A percentile compares a stretch with the other conserved stretches of the same genome.
phyloP scores from a whole-genome alignment of 2,329 filamentous ascomycete genomes.

The Chlorencoelia australis region DNA sequence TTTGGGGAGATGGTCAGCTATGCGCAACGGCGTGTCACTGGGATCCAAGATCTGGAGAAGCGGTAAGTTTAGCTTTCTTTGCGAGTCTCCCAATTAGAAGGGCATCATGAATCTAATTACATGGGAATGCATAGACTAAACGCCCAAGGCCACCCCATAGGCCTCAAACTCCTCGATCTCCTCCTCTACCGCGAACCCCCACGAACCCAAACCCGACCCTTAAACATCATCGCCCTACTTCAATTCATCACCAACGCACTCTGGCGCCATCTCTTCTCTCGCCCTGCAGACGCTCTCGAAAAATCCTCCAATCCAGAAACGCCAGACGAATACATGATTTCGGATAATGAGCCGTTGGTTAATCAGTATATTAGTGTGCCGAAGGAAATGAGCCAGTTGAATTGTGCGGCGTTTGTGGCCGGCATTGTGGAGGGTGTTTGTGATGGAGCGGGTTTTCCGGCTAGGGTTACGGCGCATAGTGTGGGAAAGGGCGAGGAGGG shows the following conservation, averaged over 20 bases:
- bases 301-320: constrained; percentile 73
- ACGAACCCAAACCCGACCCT: constrained; percentile 64
- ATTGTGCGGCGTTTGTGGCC: constrained; percentile 91
- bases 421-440: constrained; percentile 93
- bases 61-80: constrained; percentile 44
- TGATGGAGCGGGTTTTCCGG: constrained; percentile 83
- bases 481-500: constrained; percentile 48
- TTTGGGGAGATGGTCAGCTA: constrained; percentile 97
- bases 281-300: constrained; percentile 86
- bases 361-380: constrained; percentile 91
- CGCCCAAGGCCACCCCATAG: constrained; percentile 84
- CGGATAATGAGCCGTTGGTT: constrained; percentile 93
- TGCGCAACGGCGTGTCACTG: constrained; percentile 80
- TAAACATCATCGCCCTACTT: constrained; percentile 80
- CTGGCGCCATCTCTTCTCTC: constrained; percentile 85
- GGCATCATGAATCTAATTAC: background rate
- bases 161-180: constrained; percentile 88
- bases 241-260: constrained; percentile 91
- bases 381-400: constrained; percentile 90
- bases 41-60: constrained; percentile 88
- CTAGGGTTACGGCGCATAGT: constrained; percentile 81
- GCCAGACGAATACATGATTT: constrained; percentile 96
- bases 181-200: constrained; percentile 74
- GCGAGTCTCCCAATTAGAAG: no score
- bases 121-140: constrained; percentile 64